phyloP scores from a whole-genome alignment of 73 alveolate genomes.

The Breviolum minutum region DNA sequence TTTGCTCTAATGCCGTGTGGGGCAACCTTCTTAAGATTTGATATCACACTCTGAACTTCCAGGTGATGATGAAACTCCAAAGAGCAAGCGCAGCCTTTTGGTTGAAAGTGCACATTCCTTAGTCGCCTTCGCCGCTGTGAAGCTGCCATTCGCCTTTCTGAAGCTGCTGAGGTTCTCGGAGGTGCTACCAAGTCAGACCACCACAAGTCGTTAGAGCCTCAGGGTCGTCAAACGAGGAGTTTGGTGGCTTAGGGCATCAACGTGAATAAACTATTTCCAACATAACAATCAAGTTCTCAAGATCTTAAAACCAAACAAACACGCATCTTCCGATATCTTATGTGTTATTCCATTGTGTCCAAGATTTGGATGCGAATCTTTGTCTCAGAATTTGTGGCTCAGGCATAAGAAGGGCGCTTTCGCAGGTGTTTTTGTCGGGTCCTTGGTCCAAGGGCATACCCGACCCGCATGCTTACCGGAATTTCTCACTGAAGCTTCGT shows the following conservation, averaged over 20 bases:
- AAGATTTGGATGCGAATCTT: neutral
- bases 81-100: slow-evolving; percentile 54
- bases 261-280: too few species aligned
- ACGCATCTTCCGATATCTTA: too few species aligned
- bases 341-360: too few species aligned
- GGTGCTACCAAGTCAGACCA: neutral
- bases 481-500: neutral
- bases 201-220: neutral
- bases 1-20: neutral
- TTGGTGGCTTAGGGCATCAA: too few species aligned
- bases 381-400: neutral
- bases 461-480: neutral
- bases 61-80: slow-evolving; percentile 36
- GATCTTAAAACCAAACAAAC: too few species aligned
- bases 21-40: neutral
- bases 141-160: neutral
- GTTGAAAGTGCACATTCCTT: slow-evolving; percentile 43
- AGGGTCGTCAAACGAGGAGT: neutral
- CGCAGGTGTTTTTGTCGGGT: slow-evolving; percentile 56
- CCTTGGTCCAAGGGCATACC: neutral
- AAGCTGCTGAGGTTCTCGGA: neutral
- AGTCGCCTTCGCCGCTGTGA: neutral
- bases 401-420: slow-evolving; percentile 82
- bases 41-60: neutral
- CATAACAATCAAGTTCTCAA: too few species aligned